Evolutionary conservation across 2,329 filamentous ascomycete species (phyloP).

Genomic region (Neonectria sp.): DNA sequence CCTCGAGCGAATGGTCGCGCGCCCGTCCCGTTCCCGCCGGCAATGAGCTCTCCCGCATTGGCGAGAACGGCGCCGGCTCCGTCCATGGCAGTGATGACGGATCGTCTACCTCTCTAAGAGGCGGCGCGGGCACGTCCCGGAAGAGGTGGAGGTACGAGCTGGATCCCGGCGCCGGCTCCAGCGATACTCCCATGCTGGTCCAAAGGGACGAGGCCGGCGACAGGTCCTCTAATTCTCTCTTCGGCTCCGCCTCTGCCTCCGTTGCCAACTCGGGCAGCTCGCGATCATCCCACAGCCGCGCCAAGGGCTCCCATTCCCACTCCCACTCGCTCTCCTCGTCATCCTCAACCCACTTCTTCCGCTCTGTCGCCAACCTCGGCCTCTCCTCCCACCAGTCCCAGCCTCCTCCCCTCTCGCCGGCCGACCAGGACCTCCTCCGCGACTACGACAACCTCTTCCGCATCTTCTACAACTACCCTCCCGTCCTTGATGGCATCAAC

Average conservation of each 20-base stretch:
- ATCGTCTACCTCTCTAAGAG: constrained; percentile 38
- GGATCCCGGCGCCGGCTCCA: constrained; percentile 79
- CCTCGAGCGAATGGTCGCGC: constrained; percentile 80
- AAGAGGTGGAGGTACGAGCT: constrained; percentile 90
- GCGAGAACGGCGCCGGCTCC: constrained; percentile 55
- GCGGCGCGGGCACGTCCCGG: constrained; percentile 41
- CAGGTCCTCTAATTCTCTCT: constrained; percentile 49
- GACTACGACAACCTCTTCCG: constrained; percentile 98
- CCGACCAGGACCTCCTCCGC: constrained; percentile 83
- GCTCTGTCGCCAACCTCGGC: constrained; percentile 86
- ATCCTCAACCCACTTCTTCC: constrained; percentile 75
- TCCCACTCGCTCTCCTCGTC: constrained; percentile 69
- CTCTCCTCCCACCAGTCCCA: constrained; percentile 64
- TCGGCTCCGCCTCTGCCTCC: constrained; percentile 47
- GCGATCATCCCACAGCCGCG: constrained; percentile 51
- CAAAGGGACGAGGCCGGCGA: constrained; percentile 74
- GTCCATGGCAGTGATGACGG: constrained; percentile 43
- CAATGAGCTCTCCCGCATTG: constrained; percentile 68
- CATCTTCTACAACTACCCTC: constrained; percentile 95
- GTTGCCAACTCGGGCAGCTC: constrained; percentile 61
- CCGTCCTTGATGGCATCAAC: constrained; percentile 85
- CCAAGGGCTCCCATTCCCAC: constrained; percentile 46
- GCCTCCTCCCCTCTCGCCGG: constrained; percentile 65
- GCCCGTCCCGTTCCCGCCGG: constrained; percentile 49
- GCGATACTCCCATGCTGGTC: constrained; percentile 89